A percentile compares a stretch with the other conserved stretches of the same genome.
Conservation (phyloP, 345 rosid species). For the Gossypium herbaceum region DNA sequence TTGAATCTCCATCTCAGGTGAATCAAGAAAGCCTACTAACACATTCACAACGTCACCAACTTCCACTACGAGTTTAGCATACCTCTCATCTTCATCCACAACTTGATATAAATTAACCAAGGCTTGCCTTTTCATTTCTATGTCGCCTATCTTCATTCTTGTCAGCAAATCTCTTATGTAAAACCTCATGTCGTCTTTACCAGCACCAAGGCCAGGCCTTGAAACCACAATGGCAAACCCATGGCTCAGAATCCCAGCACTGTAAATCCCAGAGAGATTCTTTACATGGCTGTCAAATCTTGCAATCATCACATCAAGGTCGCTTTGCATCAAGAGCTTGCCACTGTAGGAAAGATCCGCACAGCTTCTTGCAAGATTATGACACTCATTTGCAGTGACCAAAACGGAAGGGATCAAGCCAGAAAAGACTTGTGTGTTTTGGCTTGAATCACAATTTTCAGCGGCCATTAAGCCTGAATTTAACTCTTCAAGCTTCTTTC, state of each 20-base stretch:
- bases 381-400: slow-evolving; percentile 42
- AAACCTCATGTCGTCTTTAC: slow-evolving; percentile 83
- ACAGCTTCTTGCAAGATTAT: slow-evolving; percentile 70
- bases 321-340: slow-evolving; percentile 96
- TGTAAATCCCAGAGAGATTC: slow-evolving; percentile 58
- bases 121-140: slow-evolving; percentile 80
- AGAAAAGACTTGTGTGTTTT: slow-evolving; percentile 39
- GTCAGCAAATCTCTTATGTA: slow-evolving; percentile 72
- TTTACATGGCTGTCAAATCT: slow-evolving; percentile 52
- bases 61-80: slow-evolving; percentile 48
- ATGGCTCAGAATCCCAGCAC: slow-evolving; percentile 55
- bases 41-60: slow-evolving; percentile 45
- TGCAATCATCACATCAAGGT: slow-evolving; percentile 61
- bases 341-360: slow-evolving; percentile 74
- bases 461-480: slow-evolving; percentile 51
- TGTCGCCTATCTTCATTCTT: slow-evolving; percentile 91
- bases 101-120: slow-evolving; percentile 55
- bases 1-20: slow-evolving; percentile 46
- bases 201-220: slow-evolving; percentile 53
- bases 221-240: slow-evolving; percentile 82
- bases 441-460: slow-evolving; percentile 46
- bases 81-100: slow-evolving; percentile 59
- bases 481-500: slow-evolving; percentile 70
- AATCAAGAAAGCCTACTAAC: slow-evolving; percentile 61
- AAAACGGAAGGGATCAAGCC: slow-evolving; percentile 44